A percentile compares a stretch with the other conserved stretches of the same genome.
Evolutionary conservation across 1,284 basidiomycete species (phyloP).

Genomic region (Grifola frondosa): DNA sequence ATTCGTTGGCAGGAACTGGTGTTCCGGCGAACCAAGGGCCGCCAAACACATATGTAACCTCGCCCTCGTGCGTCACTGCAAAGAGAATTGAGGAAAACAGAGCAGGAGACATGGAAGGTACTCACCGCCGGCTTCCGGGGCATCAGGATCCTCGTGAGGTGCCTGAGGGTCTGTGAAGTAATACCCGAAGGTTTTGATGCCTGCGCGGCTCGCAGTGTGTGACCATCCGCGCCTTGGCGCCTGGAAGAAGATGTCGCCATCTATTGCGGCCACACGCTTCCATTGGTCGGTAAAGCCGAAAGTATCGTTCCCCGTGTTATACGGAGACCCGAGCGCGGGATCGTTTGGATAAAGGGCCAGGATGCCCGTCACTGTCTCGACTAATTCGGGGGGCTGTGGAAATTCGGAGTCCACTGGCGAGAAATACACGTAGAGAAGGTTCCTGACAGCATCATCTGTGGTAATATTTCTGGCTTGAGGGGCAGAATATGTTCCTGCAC

Average conservation of each 20-base stretch:
- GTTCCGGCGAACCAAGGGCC: conserved; percentile 18
- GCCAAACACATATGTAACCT: conserved; percentile 43
- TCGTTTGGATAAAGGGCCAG: conserved; percentile 24
- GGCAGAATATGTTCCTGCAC: too few species aligned
- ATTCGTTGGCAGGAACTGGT: conserved; percentile 23
- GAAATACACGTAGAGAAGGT: too few species aligned
- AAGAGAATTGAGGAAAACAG: too few species aligned
- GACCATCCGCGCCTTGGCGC: conserved; percentile 37
- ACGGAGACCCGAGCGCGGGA: not conserved
- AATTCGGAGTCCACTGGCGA: too few species aligned
- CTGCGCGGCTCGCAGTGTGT: conserved; percentile 36
- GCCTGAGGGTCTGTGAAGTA: conserved; percentile 46
- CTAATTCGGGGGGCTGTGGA: too few species aligned
- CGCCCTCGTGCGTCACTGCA: conserved; percentile 42
- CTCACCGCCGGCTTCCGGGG: conserved; percentile 28
- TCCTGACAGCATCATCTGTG: too few species aligned
- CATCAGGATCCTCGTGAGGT: too few species aligned
- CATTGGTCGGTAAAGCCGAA: conserved; percentile 44
- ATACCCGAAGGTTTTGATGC: conserved; percentile 47
- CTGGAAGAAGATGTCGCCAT: conserved; percentile 36
- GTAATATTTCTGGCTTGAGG: too few species aligned
- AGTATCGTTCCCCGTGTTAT: conserved; percentile 22
- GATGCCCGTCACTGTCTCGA: conserved; percentile 29
- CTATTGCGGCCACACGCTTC: conserved; percentile 48
- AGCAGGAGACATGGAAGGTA: too few species aligned